Percentiles rank a stretch among this genome's conserved stretches.
Evolutionary conservation across 768 basidiomycete genomes (phyloP).

Genomic region (Lactarius psammicola): DNA sequence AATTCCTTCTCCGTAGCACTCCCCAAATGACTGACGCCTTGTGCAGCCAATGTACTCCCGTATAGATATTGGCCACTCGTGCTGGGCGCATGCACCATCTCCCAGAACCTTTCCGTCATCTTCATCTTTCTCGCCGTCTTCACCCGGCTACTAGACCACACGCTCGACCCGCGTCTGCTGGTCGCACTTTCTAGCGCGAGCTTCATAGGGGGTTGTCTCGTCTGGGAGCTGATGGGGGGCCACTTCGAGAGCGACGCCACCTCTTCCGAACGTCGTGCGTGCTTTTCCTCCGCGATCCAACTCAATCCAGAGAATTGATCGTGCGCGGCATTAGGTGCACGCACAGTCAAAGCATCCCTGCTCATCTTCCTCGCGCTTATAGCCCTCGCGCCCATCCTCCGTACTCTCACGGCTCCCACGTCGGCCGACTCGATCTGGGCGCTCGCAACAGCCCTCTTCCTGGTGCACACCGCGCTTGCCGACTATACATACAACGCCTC

Average conservation of each 20-base stretch:
- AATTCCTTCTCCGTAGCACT: conserved; percentile 6
- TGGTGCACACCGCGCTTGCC: conserved; percentile 76
- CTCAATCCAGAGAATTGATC: not conserved
- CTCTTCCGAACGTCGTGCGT: conserved; percentile 24
- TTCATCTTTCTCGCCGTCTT: conserved; percentile 83
- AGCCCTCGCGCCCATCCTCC: conserved; percentile 86
- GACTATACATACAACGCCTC: conserved; percentile 65
- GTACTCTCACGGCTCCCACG: conserved; percentile 90
- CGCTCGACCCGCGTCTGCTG: conserved; percentile 66
- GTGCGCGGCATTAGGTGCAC: conserved; percentile 51
- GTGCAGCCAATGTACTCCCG: conserved; percentile 72
- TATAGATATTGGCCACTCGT: conserved; percentile 77
- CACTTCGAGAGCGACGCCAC: conserved; percentile 38
- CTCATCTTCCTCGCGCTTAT: conserved; percentile 87
- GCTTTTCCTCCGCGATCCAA: not conserved
- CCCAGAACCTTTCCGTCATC: conserved; percentile 79
- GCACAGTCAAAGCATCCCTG: conserved; percentile 74
- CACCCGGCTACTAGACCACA: conserved; percentile 59
- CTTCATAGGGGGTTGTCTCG: conserved; percentile 58
- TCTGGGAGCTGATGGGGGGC: conserved; percentile 61
- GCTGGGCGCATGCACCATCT: conserved; percentile 66
- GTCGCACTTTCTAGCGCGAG: conserved; percentile 61
- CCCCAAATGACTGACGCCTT: conserved; percentile 10
- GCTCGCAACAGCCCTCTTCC: conserved; percentile 79
- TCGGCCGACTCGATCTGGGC: conserved; percentile 98